These are phyloP conservation scores for Podila clonocystis DNA, from an alignment of 192 early-diverging fungal genomes.

Conservation along the genomic window DNA sequence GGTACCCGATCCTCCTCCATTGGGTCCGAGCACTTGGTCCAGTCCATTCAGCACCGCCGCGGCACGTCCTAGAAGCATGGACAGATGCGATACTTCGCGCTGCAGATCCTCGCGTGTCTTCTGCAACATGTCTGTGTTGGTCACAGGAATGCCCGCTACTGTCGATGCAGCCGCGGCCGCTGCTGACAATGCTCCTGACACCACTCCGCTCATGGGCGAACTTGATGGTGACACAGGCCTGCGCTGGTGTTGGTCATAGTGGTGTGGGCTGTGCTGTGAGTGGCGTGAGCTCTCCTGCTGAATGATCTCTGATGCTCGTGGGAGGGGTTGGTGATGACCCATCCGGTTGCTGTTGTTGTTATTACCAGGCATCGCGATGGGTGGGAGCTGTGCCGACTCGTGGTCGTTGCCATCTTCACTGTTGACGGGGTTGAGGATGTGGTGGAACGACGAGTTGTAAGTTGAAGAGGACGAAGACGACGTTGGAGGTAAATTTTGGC, in stretches of 20 bases:
- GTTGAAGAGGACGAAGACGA: background rate
- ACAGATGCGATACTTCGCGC: conserved; percentile 64
- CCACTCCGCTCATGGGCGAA: background rate
- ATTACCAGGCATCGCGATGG: conserved; percentile 26
- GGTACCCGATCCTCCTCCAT: background rate
- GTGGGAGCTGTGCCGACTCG: conserved; percentile 27
- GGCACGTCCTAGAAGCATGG: conserved; percentile 59
- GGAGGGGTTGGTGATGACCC: conserved; percentile 14
- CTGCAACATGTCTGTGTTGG: conserved; percentile 55
- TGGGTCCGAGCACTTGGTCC: conserved; percentile 58
- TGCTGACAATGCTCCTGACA: background rate
- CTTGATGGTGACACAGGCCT: background rate
- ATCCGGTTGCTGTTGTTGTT: conserved; percentile 2
- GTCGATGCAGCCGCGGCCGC: background rate
- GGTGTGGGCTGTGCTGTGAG: background rate
- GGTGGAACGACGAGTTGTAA: conserved; percentile 9
- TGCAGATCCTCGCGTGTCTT: conserved; percentile 66
- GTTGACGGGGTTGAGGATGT: conserved; percentile 18
- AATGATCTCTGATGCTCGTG: conserved; percentile 40
- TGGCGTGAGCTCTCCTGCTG: conserved; percentile 9
- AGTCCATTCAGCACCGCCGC: conserved; percentile 65
- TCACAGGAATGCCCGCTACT: background rate
- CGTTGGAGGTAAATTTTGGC: conserved; percentile 1
- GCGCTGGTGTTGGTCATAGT: background rate
- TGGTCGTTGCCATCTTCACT: background rate